Evolutionary conservation across 108 stramenopile species (phyloP).

Genomic region (Cyclotella cryptica): DNA sequence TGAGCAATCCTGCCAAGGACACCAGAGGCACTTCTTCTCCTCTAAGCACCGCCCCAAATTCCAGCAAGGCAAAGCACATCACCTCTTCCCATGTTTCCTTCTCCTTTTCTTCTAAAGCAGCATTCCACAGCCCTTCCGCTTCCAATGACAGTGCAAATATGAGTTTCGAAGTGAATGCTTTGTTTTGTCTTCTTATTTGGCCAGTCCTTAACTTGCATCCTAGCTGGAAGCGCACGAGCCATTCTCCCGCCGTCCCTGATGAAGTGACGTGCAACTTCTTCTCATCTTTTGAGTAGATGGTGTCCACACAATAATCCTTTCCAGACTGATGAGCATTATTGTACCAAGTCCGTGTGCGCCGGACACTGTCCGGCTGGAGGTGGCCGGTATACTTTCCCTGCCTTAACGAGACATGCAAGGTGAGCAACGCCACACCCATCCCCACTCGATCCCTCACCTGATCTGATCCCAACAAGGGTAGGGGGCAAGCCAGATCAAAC

Average conservation of each 20-base stretch:
- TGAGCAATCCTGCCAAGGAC: not conserved
- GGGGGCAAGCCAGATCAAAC: not conserved
- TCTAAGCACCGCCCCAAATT: too few species aligned
- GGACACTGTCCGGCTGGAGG: not conserved
- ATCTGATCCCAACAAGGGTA: not conserved
- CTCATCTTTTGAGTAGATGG: not conserved
- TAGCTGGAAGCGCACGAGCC: not conserved
- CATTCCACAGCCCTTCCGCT: too few species aligned
- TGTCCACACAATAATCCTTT: not conserved
- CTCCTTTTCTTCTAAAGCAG: not conserved
- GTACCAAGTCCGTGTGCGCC: not conserved
- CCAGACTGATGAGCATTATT: too few species aligned
- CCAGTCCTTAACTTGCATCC: not conserved
- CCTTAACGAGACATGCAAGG: not conserved
- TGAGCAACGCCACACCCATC: not conserved
- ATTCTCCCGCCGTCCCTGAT: not conserved
- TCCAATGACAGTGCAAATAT: not conserved
- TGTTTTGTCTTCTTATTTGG: not conserved
- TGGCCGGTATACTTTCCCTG: not conserved
- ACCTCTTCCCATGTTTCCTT: not conserved
- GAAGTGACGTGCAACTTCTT: too few species aligned
- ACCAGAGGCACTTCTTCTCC: not conserved
- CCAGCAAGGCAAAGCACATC: not conserved
- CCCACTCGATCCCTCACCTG: not conserved
- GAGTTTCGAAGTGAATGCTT: not conserved